These are phyloP conservation scores for Paradendryphiella salina DNA, from an alignment of 2,329 filamentous ascomycete species.

Conservation along the genomic window DNA sequence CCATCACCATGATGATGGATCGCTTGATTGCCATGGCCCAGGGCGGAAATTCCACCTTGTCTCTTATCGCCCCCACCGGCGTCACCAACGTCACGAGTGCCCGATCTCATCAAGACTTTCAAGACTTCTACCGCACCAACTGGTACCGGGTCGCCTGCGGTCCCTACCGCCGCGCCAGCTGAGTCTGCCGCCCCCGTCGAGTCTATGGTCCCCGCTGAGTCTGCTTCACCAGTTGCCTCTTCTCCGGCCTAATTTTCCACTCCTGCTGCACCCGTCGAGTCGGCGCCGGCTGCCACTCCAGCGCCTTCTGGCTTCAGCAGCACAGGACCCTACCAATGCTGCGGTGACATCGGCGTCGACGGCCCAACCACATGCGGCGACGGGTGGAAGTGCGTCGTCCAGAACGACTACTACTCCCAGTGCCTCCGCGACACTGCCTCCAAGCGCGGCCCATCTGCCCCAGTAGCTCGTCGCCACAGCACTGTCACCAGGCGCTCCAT, in stretches of 20 bases:
- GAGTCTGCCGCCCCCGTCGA: constrained; percentile 1
- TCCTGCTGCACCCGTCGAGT: constrained; percentile 6
- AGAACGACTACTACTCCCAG: constrained; percentile 37
- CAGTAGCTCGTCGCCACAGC: neutral
- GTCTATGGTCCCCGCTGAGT: constrained; percentile 1
- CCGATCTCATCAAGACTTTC: constrained; percentile 40
- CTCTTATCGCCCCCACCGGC: constrained; percentile 42
- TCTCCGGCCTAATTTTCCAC: neutral
- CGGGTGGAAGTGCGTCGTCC: constrained; percentile 46
- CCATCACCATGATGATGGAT: constrained; percentile 52
- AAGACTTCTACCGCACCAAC: constrained; percentile 21
- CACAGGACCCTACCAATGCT: constrained; percentile 45
- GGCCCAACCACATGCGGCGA: constrained; percentile 47
- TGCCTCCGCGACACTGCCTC: neutral
- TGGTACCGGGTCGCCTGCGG: constrained; percentile 7
- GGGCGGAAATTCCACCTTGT: constrained; percentile 35
- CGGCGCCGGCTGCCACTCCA: neutral
- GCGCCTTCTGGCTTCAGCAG: constrained; percentile 1
- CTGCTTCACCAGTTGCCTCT: constrained; percentile 3
- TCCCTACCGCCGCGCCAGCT: constrained; percentile 6
- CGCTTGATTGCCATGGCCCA: constrained; percentile 48
- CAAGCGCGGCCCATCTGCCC: neutral
- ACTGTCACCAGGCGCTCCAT: neutral
- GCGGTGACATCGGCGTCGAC: constrained; percentile 49
- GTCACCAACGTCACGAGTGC: constrained; percentile 48